Percentiles rank a stretch among this genome's conserved stretches.
phyloP scores from a whole-genome alignment of 257 asterid genomes.

The Nicotiana benthamiana region DNA sequence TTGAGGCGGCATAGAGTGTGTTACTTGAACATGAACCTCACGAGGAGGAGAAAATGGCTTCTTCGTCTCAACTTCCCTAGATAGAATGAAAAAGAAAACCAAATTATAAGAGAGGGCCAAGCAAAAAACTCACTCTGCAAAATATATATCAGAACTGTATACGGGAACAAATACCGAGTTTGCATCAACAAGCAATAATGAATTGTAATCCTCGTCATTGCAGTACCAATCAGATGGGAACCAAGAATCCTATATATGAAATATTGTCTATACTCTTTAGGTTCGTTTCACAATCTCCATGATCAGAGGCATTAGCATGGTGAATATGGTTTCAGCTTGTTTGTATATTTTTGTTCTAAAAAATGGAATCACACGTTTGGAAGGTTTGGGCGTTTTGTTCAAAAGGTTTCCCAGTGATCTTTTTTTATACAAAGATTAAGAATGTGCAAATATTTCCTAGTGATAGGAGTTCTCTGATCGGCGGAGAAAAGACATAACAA shows the following conservation, averaged over 20 bases:
- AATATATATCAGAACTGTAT: not conserved
- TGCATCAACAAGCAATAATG: not conserved
- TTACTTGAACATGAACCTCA: conserved; percentile 64
- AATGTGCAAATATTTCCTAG: too few species aligned
- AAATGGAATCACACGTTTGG: not conserved
- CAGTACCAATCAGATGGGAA: not conserved
- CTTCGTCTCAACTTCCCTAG: conserved; percentile 46
- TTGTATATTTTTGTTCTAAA: not conserved
- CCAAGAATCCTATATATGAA: not conserved
- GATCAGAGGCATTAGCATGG: not conserved
- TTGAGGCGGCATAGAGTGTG: conserved; percentile 78
- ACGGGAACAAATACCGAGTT: not conserved
- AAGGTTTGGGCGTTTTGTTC: not conserved
- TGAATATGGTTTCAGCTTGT: not conserved
- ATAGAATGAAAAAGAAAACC: not conserved
- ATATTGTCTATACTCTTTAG: not conserved
- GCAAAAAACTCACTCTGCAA: not conserved
- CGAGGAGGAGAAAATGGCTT: conserved; percentile 55
- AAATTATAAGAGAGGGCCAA: not conserved
- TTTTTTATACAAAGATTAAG: too few species aligned
- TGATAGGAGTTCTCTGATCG: too few species aligned
- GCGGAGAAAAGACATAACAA: not conserved
- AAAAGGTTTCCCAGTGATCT: not conserved
- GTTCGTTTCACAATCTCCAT: not conserved
- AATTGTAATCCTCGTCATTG: not conserved